Evolutionary conservation across 441 rosid genomes (phyloP), one percentile per base, ranked within the genome.

Genomic region (Biscutella laevigata): DNA sequence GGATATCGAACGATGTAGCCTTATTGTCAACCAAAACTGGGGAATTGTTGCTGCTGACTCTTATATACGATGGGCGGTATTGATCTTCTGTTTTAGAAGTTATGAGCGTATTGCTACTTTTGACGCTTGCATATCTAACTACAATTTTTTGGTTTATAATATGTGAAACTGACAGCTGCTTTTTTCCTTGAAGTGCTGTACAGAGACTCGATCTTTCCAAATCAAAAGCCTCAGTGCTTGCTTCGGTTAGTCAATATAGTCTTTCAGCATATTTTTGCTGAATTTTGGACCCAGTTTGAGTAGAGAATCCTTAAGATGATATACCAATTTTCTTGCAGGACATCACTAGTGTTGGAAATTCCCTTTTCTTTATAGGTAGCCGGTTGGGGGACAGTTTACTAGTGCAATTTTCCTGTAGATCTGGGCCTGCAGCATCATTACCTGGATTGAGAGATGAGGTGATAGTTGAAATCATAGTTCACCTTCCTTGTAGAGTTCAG

Each of bases 381-480:
- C 90, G 96, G 46, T 63, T 89, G 74, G 97, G 99, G 34, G 97
- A 94, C 78, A 94, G 99, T 82, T 75, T 86, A 71, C 95, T 94
- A 45, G 99, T 94, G 61, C 99, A 94, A 52, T 89, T 76, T 72
- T 76, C 84, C 47, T 64, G 77, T 72, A 83, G 85, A 33, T 72
- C 75, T 44, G 97, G 83, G 47, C 58, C 95, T 59, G 77, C 94
- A 45, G 52, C 70, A 53, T 62, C 75, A 53, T 65, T 84, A 57
- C 69, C 82, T 59, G 82, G 82, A 57, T 62, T 79, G 63, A 83
- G 81, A 72, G 97, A 88, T 70, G 99, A 89, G 97, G 99, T 89
- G 46, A 62, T 64, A 49, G 33, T 57, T 69, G 35, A 48, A 24
- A 39, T 22, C 19, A 4, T 20, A 11, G 30, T 24, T 21, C 16